phyloP scores from a whole-genome alignment of 306 rosid genomes.

The Quercus parvula region DNA sequence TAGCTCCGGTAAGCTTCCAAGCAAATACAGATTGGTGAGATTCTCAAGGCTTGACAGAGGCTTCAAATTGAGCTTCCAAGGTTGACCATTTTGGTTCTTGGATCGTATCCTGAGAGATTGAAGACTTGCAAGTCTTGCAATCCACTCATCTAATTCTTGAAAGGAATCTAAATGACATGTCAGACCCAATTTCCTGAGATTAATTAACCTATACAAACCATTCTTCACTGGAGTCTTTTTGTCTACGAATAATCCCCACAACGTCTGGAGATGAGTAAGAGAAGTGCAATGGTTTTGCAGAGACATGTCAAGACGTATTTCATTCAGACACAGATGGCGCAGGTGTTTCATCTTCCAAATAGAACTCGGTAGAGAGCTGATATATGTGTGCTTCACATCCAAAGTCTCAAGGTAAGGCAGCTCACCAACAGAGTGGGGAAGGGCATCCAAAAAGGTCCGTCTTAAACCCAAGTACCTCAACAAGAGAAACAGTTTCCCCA shows the following conservation, averaged over 20 bases:
- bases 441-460: not conserved
- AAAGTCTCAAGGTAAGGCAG: not conserved
- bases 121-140: not conserved
- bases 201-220: not conserved
- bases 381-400: not conserved
- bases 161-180: not conserved
- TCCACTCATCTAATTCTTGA: not conserved
- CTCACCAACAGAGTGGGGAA: not conserved
- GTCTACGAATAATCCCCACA: not conserved
- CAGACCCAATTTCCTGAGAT: not conserved
- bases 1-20: not conserved
- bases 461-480: not conserved
- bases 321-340: not conserved
- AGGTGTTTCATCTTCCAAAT: slow-evolving; percentile 5
- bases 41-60: not conserved
- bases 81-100: not conserved
- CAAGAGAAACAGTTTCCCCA: not conserved
- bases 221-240: not conserved
- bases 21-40: not conserved
- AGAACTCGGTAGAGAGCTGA: not conserved
- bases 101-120: not conserved
- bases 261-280: not conserved
- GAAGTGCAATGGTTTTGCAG: not conserved
- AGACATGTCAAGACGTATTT: not conserved
- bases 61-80: not conserved